Evolutionary conservation across 345 rosid genomes (phyloP), one percentile per base, ranked within the genome.

Genomic region (Brassica rapa): DNA sequence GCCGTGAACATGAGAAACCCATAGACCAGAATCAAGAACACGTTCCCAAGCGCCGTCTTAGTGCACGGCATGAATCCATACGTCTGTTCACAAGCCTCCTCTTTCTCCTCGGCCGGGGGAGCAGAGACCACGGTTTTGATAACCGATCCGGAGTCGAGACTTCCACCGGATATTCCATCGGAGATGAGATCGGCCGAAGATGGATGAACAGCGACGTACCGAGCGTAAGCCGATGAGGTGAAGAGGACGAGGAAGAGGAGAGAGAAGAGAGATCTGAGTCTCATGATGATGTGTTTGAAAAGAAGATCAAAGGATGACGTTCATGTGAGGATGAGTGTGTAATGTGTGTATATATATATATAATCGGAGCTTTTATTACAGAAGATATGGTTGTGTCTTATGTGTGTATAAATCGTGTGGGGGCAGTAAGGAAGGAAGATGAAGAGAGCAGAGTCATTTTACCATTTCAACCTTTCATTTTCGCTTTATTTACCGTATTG

Each of bases 61-160:
- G 98, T 91, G 72, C 99, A 94, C 8, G 99, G 99, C 89, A 94
- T 51, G 84, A 94, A 94, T 0, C 99, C 99, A 46, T 94, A 94
- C 1, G 98, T 85, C 90, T 89, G 89, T 39, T 93, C 96, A 72
- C 99, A 95, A 21, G 94, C 79, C 16, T 81, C 86, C 60, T 63
- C 80, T 11, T 59, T 81, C 29, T 70, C 72, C 6, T 25, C 71
- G 7, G 78, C 71, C 12, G 77, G 57, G 15, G 57, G 57, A 51
- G 21, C 2, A 2, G 60, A 69, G 19, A 66, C 79, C n/a, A 76
- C 78, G 30, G 83, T 39, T 14, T 35, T 70, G 75, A 78, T 63
- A 10, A 74, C 15, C 19, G 78, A 65, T 5, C 82, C 24, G 15
- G 77, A 16, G 16, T 11, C 29, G 27, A 46, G 33, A 8, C 4